Percentiles rank a stretch among this genome's conserved stretches.
Evolutionary conservation across 352 stramenopile species (phyloP).

Genomic region (Globisporangium megalacanthum): DNA sequence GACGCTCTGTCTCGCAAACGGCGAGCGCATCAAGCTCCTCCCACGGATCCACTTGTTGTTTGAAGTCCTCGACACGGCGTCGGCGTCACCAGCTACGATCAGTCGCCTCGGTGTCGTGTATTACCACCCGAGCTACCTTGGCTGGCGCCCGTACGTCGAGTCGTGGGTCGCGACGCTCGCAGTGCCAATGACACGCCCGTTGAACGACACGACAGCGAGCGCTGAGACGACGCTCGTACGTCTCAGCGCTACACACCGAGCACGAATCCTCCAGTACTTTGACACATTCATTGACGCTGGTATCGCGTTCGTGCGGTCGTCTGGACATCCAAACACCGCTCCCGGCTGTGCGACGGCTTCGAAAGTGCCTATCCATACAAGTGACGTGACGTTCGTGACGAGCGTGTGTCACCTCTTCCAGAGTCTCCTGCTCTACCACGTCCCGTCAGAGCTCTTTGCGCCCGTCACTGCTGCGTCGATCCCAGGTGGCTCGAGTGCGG

Average conservation of each 20-base stretch:
- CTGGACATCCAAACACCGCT: not conserved
- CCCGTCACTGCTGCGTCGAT: slow-evolving; percentile 9
- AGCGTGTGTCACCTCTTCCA: slow-evolving; percentile 60
- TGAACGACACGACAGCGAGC: slow-evolving; percentile 9
- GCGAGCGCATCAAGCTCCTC: slow-evolving; percentile 82
- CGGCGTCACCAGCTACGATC: slow-evolving; percentile 90
- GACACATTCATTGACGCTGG: slow-evolving; percentile 56
- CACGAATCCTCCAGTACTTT: slow-evolving; percentile 46
- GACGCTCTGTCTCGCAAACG: slow-evolving; percentile 87
- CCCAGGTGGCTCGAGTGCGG: slow-evolving; percentile 8
- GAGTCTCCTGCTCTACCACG: slow-evolving; percentile 35
- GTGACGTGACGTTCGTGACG: slow-evolving; percentile 43
- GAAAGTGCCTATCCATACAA: slow-evolving; percentile 39
- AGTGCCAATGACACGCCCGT: slow-evolving; percentile 13
- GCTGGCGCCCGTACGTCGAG: slow-evolving; percentile 59
- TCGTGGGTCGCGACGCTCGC: slow-evolving; percentile 48
- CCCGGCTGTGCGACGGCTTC: not conserved
- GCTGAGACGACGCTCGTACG: slow-evolving; percentile 5
- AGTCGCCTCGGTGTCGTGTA: slow-evolving; percentile 91
- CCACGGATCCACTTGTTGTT: slow-evolving; percentile 90
- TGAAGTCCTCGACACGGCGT: slow-evolving; percentile 88
- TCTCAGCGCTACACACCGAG: slow-evolving; percentile 31
- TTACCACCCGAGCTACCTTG: slow-evolving; percentile 61
- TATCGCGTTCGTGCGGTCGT: slow-evolving; percentile 37
- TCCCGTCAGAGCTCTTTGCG: slow-evolving; percentile 32